These are phyloP conservation scores for Castanea crenata DNA, from an alignment of 306 rosid species.

Conservation along the genomic window DNA sequence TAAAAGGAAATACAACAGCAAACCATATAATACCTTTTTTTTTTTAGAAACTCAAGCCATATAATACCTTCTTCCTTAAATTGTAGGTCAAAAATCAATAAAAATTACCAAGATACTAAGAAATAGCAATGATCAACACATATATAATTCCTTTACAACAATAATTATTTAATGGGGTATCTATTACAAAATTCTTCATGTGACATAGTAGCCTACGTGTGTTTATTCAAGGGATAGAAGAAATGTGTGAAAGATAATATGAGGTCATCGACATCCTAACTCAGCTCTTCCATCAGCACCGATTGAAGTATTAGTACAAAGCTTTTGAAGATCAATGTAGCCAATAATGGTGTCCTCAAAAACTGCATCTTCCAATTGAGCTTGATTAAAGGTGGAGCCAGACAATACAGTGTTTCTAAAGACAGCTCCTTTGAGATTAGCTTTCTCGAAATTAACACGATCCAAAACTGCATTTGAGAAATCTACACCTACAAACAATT, in stretches of 20 bases:
- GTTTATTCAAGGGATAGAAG: neutral
- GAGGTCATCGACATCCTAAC: conserved; percentile 72
- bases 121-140: conserved; percentile 12
- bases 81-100: conserved; percentile 13
- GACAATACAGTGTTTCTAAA: conserved; percentile 77
- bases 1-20: neutral
- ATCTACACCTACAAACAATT: conserved; percentile 59
- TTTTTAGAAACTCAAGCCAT: neutral
- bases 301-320: conserved; percentile 64
- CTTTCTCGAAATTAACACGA: conserved; percentile 85
- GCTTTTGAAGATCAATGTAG: conserved; percentile 88
- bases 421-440: conserved; percentile 84
- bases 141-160: conserved; percentile 16
- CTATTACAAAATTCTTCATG: conserved; percentile 17
- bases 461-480: conserved; percentile 92
- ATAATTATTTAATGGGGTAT: conserved; percentile 21
- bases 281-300: conserved; percentile 63
- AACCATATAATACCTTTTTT: neutral
- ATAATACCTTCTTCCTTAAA: conserved; percentile 14
- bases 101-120: conserved; percentile 2
- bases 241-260: neutral
- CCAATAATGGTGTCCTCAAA: conserved; percentile 96
- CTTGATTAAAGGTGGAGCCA: conserved; percentile 82
- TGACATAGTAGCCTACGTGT: conserved; percentile 9
- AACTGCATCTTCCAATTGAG: conserved; percentile 64